Evolutionary conservation across 306 rosid genomes (phyloP).

Genomic region (Mimosa pudica): DNA sequence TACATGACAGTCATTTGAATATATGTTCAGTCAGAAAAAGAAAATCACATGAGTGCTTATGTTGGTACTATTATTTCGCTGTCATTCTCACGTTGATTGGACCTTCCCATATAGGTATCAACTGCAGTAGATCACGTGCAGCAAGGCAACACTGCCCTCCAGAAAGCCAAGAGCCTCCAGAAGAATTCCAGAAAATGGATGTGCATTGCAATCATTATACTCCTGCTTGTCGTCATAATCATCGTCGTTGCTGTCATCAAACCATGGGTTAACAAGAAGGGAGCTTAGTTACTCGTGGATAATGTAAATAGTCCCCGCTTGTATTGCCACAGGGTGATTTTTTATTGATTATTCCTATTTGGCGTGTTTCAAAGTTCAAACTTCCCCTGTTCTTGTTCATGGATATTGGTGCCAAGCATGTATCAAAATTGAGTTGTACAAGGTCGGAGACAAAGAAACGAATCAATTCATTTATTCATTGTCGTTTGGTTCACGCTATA

Average conservation of each 20-base stretch:
- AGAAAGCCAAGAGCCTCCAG: constrained; percentile 80
- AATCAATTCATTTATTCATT: constrained; percentile 5
- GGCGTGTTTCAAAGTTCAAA: background rate
- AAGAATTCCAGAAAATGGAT: constrained; percentile 86
- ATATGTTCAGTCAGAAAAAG: background rate
- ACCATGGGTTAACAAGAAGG: constrained; percentile 67
- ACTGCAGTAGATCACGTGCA: constrained; percentile 96
- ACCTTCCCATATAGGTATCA: constrained; percentile 58
- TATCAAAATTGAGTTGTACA: constrained; percentile 25
- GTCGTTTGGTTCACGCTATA: background rate
- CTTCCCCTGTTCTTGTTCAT: constrained; percentile 6
- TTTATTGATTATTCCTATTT: background rate
- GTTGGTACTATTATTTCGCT: background rate
- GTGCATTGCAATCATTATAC: constrained; percentile 90
- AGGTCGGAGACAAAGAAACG: background rate
- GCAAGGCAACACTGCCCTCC: constrained; percentile 79
- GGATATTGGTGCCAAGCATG: constrained; percentile 23
- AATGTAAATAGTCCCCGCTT: constrained; percentile 11
- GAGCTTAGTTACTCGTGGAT: constrained; percentile 48
- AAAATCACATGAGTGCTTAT: background rate
- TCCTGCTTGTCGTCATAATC: constrained; percentile 66
- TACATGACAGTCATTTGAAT: background rate
- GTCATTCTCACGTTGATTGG: background rate
- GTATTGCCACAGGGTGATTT: background rate
- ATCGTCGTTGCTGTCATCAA: constrained; percentile 69